Percentiles rank a stretch among this genome's conserved stretches.
Evolutionary conservation across 768 basidiomycete species (phyloP).

Genomic region (Calocera cornea): DNA sequence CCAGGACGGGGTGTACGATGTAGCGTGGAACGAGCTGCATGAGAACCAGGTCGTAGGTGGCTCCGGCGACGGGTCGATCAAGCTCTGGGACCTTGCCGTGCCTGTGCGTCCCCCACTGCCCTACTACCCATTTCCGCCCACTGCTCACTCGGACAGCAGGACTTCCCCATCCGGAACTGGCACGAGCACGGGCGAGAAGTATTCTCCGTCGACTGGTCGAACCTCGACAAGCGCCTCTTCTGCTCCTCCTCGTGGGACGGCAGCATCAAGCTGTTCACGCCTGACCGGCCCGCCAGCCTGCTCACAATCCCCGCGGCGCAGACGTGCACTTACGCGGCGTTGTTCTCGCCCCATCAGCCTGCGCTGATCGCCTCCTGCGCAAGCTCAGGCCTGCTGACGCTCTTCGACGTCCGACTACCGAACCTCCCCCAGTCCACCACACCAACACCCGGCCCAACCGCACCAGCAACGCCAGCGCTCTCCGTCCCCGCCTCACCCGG

Average conservation of each 20-base stretch:
- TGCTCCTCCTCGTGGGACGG: constrained; percentile 89
- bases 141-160: constrained; percentile 31
- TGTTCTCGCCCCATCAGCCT: constrained; percentile 87
- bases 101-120: constrained; percentile 42
- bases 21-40: constrained; percentile 90
- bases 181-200: constrained; percentile 89
- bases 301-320: constrained; percentile 71
- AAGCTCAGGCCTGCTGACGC: constrained; percentile 67
- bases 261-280: constrained; percentile 82
- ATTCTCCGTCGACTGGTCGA: constrained; percentile 92
- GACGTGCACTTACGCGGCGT: constrained; percentile 75
- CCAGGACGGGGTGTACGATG: constrained; percentile 77
- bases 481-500: constrained; percentile 54
- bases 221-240: constrained; percentile 77
- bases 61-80: constrained; percentile 81
- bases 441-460: constrained; percentile 8
- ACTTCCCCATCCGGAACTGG: constrained; percentile 81
- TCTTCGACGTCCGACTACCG: constrained; percentile 47
- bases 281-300: constrained; percentile 65
- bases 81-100: constrained; percentile 78
- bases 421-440: constrained; percentile 4
- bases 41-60: constrained; percentile 85
- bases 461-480: constrained; percentile 14
- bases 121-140: neutral
- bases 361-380: constrained; percentile 72